Conservation (phyloP, 192 early-diverging fungal genomes). For the Obelidium mucronatum region DNA sequence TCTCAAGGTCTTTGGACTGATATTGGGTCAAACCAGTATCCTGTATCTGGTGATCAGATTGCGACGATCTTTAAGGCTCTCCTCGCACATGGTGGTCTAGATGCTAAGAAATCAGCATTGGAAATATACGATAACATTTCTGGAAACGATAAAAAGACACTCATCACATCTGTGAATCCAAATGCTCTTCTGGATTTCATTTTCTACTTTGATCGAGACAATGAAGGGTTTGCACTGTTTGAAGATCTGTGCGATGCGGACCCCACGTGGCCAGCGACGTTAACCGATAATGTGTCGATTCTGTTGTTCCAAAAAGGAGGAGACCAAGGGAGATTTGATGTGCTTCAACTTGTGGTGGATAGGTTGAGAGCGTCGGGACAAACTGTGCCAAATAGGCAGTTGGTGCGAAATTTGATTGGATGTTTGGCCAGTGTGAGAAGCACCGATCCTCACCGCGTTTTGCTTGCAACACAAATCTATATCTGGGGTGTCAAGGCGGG, state of each 20-base stretch:
- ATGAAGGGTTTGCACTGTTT: conserved; percentile 14
- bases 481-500: conserved; percentile 29
- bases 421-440: conserved; percentile 3
- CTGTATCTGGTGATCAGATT: neutral
- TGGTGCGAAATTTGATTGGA: conserved; percentile 21
- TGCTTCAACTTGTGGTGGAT: conserved; percentile 16
- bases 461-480: conserved; percentile 24
- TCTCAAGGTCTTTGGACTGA: conserved; percentile 20
- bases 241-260: conserved; percentile 19
- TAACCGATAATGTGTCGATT: conserved; percentile 8
- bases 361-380: neutral
- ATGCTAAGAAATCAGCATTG: conserved; percentile 28
- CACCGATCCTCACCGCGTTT: conserved; percentile 6
- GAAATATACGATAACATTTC: conserved; percentile 5
- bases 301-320: conserved; percentile 27
- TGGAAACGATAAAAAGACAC: neutral
- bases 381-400: conserved; percentile 17
- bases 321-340: conserved; percentile 23
- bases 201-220: conserved; percentile 27
- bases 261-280: conserved; percentile 6
- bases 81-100: conserved; percentile 8
- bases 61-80: conserved; percentile 21
- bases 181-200: conserved; percentile 22
- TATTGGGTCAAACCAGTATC: conserved; percentile 15
- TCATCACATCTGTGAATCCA: conserved; percentile 16